Conservation (phyloP, 164 flowering plant species). For the Akebia trifoliata region DNA sequence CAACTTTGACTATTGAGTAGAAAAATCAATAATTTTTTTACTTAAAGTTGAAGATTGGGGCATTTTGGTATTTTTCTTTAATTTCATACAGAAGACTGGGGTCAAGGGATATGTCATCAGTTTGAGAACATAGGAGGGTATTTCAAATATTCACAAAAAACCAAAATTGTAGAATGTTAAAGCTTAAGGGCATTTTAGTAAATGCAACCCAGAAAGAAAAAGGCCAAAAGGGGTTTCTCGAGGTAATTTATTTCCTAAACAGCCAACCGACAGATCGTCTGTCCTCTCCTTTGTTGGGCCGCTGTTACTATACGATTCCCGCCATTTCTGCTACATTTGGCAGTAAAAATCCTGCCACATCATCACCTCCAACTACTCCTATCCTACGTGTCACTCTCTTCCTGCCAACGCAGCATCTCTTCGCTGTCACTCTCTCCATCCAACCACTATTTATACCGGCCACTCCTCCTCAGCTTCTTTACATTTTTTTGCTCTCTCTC, state of each 20-base stretch:
- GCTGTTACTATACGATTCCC: conserved; percentile 12
- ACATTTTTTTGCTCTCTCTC: neutral
- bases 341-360: conserved; percentile 5
- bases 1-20: no score
- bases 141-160: no score
- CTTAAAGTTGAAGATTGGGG: no score
- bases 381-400: conserved; percentile 13
- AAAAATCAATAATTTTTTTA: no score
- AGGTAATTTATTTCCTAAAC: neutral
- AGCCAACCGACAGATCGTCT: conserved; percentile 4
- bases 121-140: no score
- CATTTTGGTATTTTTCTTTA: no score
- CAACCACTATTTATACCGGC: neutral
- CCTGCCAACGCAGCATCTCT: neutral
- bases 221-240: neutral
- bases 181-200: neutral
- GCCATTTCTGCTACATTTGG: conserved; percentile 8
- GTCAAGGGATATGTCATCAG: no score
- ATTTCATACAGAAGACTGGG: no score
- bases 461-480: neutral
- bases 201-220: neutral
- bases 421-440: neutral
- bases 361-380: neutral
- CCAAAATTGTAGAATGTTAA: no score
- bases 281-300: neutral